Evolutionary conservation across 2,329 filamentous ascomycete species (phyloP).

Genomic region (Hirsutella minnesotensis): DNA sequence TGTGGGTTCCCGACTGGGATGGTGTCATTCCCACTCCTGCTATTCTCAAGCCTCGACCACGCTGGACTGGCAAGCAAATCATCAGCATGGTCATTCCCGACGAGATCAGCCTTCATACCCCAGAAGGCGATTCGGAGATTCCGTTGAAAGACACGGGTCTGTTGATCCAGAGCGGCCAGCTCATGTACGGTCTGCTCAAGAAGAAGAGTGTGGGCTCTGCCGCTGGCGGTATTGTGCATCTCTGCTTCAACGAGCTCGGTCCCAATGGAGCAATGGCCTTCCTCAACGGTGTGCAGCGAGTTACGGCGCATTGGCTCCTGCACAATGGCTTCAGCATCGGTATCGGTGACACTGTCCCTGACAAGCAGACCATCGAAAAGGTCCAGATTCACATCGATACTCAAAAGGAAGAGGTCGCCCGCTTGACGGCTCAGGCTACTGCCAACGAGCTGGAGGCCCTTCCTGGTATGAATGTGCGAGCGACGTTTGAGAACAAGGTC

Average conservation of each 20-base stretch:
- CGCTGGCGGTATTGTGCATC: conserved; percentile 83
- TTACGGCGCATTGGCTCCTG: conserved; percentile 94
- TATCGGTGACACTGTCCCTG: conserved; percentile 95
- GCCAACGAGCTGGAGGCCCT: conserved; percentile 81
- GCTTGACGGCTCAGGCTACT: conserved; percentile 66
- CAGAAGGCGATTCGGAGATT: conserved; percentile 46
- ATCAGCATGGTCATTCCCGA: conserved; percentile 84
- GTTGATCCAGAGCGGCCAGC: conserved; percentile 73
- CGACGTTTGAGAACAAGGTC: conserved; percentile 96
- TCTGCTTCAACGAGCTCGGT: conserved; percentile 92
- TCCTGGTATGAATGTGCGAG: conserved; percentile 96
- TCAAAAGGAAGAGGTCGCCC: conserved; percentile 70
- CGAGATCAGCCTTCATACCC: conserved; percentile 68
- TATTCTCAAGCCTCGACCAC: conserved; percentile 83
- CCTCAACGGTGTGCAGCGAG: conserved; percentile 88
- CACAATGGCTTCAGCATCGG: conserved; percentile 97
- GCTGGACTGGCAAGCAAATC: conserved; percentile 98
- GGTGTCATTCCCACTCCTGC: conserved; percentile 85
- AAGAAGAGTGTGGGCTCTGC: conserved; percentile 93
- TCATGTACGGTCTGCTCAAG: conserved; percentile 80
- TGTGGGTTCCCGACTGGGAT: conserved; percentile 98
- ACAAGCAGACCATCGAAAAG: conserved; percentile 69
- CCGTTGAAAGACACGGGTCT: conserved; percentile 67
- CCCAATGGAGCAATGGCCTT: conserved; percentile 80
- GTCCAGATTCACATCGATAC: conserved; percentile 72